Conservation (phyloP, 306 rosid genomes). For the Castanea crenata region DNA sequence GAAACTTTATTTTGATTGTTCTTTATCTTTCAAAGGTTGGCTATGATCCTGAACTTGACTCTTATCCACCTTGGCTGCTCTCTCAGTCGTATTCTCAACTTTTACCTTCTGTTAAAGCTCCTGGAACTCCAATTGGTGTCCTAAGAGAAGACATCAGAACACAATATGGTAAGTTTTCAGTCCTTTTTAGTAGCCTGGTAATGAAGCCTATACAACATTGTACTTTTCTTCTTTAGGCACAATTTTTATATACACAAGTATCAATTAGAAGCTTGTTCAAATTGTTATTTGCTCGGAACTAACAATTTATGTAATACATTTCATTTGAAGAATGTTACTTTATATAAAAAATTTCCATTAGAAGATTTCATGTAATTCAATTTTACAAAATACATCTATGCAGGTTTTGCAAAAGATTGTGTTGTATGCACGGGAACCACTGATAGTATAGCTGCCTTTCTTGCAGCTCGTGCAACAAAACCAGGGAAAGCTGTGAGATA, state of each 20-base stretch:
- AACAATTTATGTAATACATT: neutral
- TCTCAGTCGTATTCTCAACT: constrained; percentile 71
- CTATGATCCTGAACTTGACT: constrained; percentile 85
- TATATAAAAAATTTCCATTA: neutral
- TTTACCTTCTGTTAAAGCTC: constrained; percentile 75
- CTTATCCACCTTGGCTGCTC: constrained; percentile 83
- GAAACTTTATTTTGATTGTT: neutral
- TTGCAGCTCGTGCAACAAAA: constrained; percentile 79
- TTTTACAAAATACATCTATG: constrained; percentile 15
- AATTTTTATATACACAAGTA: neutral
- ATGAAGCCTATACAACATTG: neutral
- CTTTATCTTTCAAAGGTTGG: constrained; percentile 66
- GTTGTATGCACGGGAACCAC: constrained; percentile 88
- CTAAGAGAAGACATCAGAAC: constrained; percentile 60
- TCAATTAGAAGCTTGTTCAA: neutral
- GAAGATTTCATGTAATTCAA: neutral
- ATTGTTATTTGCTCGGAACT: neutral
- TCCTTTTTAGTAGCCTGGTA: neutral
- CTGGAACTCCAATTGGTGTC: constrained; percentile 73
- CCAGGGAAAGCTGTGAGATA: constrained; percentile 83
- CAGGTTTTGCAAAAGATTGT: constrained; percentile 78
- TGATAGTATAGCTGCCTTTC: constrained; percentile 94
- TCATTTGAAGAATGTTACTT: neutral
- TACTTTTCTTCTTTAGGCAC: neutral
- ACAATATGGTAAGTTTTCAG: constrained; percentile 45